A percentile compares a stretch with the other conserved stretches of the same genome.
These are phyloP conservation scores for Hymenoscyphus infarciens DNA, from an alignment of 2,329 filamentous ascomycete genomes.

Conservation along the genomic window DNA sequence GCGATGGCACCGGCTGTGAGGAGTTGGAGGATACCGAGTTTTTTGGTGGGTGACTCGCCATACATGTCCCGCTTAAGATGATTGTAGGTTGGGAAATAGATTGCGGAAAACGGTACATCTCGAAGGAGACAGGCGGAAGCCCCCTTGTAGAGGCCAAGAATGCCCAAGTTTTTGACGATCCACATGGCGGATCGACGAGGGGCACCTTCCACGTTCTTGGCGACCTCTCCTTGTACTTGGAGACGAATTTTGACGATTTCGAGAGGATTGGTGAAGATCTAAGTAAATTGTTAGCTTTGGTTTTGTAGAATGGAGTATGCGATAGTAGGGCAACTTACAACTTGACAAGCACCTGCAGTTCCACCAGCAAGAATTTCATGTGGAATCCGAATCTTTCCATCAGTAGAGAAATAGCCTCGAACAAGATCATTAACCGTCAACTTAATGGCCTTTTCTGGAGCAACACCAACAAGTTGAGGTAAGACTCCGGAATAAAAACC, in stretches of 20 bases:
- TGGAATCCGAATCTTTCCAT: conserved; percentile 66
- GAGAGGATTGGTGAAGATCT: conserved; percentile 96
- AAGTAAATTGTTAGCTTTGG: conserved; percentile 13
- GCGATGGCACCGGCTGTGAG: conserved; percentile 92
- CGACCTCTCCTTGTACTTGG: conserved; percentile 93
- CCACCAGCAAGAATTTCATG: conserved; percentile 86
- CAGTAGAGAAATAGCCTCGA: conserved; percentile 69
- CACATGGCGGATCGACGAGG: conserved; percentile 92
- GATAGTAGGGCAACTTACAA: conserved; percentile 59
- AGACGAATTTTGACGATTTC: conserved; percentile 99
- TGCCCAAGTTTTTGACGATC: conserved; percentile 93
- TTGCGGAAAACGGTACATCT: conserved; percentile 96
- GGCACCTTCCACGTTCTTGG: conserved; percentile 77
- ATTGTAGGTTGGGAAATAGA: conserved; percentile 97
- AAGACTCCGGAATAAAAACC: conserved; percentile 93
- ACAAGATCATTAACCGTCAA: conserved; percentile 96
- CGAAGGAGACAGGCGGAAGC: conserved; percentile 90
- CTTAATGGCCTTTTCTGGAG: conserved; percentile 99
- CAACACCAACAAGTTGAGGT: conserved; percentile 93
- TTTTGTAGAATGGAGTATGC: not conserved
- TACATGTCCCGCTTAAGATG: conserved; percentile 94
- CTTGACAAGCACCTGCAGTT: conserved; percentile 88
- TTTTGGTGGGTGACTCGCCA: conserved; percentile 82
- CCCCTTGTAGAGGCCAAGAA: conserved; percentile 94
- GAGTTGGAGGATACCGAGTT: conserved; percentile 84